Evolutionary conservation across 2,329 filamentous ascomycete species (phyloP).

Genomic region (Diplocarpon mali): DNA sequence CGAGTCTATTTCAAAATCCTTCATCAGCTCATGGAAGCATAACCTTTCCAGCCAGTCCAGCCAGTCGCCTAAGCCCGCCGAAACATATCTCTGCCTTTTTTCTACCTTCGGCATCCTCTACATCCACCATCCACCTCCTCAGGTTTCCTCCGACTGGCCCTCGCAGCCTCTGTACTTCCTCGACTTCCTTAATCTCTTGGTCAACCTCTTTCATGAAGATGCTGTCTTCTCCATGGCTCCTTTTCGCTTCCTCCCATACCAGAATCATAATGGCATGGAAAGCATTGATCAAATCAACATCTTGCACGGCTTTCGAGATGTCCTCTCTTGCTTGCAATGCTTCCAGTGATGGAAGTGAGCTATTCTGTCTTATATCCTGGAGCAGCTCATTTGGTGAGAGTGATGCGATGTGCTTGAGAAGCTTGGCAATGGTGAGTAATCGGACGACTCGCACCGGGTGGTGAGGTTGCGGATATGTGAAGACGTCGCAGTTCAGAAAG

Average conservation of each 20-base stretch:
- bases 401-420: constrained; percentile 40
- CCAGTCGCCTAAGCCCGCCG: constrained; percentile 4
- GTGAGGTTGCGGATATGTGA: constrained; percentile 39
- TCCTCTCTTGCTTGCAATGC: not conserved
- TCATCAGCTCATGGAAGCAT: not conserved
- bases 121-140: constrained; percentile 11
- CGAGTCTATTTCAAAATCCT: not conserved
- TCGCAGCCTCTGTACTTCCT: constrained; percentile 27
- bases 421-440: constrained; percentile 39
- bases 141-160: constrained; percentile 3
- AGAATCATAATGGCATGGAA: constrained; percentile 43
- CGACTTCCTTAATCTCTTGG: constrained; percentile 39
- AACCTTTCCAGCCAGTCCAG: constrained; percentile 6
- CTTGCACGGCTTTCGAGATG: constrained; percentile 27
- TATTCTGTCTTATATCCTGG: not conserved
- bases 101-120: constrained; percentile 1
- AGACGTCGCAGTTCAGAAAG: constrained; percentile 34
- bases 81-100: constrained; percentile 7
- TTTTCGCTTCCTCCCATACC: constrained; percentile 32
- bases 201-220: constrained; percentile 34
- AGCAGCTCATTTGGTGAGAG: constrained; percentile 18
- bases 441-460: constrained; percentile 39
- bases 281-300: constrained; percentile 40
- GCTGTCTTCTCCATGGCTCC: constrained; percentile 36
- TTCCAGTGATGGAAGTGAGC: not conserved